phyloP scores from a whole-genome alignment of 192 early-diverging fungal species.

The Funneliformis geosporum region DNA sequence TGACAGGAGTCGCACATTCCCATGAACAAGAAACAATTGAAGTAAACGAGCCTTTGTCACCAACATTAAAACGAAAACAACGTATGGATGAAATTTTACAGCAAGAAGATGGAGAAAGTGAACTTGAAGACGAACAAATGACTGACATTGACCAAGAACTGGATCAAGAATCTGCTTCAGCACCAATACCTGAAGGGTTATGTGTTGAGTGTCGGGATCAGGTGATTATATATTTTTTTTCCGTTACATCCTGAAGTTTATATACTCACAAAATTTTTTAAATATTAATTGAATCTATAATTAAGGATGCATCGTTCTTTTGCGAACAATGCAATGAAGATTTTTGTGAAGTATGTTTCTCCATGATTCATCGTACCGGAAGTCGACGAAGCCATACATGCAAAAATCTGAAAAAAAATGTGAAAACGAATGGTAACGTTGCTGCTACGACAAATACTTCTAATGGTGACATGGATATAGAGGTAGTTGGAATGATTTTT shows the following conservation, averaged over 20 bases:
- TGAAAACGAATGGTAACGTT: neutral
- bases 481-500: neutral
- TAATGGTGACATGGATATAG: neutral
- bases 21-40: neutral
- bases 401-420: conserved; percentile 34
- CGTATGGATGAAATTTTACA: conserved; percentile 25
- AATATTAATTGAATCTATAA: neutral
- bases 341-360: conserved; percentile 91
- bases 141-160: conserved; percentile 14
- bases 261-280: conserved; percentile 12
- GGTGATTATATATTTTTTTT: conserved; percentile 40
- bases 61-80: conserved; percentile 25
- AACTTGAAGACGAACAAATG: conserved; percentile 13
- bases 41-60: neutral
- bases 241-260: neutral
- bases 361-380: conserved; percentile 83
- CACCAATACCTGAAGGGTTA: conserved; percentile 64
- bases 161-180: conserved; percentile 39
- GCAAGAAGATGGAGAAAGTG: conserved; percentile 3
- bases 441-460: neutral
- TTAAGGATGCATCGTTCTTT: conserved; percentile 54
- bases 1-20: neutral
- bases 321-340: conserved; percentile 85
- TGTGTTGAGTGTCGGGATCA: conserved; percentile 92
- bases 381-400: conserved; percentile 62